phyloP scores from a whole-genome alignment of 192 early-diverging fungal genomes.

The Coemansia sp. region DNA sequence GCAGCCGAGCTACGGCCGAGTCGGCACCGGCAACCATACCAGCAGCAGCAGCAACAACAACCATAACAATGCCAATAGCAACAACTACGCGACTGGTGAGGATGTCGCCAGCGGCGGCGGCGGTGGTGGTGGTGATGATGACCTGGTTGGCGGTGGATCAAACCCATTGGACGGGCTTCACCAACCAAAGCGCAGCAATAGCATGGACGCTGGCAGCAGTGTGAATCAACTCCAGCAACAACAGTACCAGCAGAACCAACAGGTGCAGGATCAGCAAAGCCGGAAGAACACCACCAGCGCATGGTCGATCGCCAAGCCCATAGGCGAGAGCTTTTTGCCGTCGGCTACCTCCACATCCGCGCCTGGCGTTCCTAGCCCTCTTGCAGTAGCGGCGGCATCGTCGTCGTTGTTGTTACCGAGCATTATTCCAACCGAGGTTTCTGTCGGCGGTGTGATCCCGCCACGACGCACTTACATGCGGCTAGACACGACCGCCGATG shows the following conservation, averaged over 20 bases:
- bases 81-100: background rate
- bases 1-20: slow-evolving; percentile 19
- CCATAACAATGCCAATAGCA: background rate
- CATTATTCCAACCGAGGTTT: background rate
- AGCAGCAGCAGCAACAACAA: background rate
- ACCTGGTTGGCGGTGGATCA: background rate
- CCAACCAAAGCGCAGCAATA: background rate
- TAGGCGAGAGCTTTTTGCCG: slow-evolving; percentile 23
- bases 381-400: slow-evolving; percentile 1
- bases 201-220: background rate
- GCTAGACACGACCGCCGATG: slow-evolving; percentile 38
- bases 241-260: background rate
- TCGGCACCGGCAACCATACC: background rate
- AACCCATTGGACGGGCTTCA: background rate
- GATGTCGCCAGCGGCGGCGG: background rate
- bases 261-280: background rate
- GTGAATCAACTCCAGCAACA: background rate
- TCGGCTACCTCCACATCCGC: background rate
- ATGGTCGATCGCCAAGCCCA: slow-evolving; percentile 44
- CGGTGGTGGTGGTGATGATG: background rate
- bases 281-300: slow-evolving; percentile 8
- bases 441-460: background rate
- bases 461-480: slow-evolving; percentile 17
- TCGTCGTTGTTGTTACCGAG: background rate
- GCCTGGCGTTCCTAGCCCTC: background rate